These are phyloP conservation scores for Pseudogymnoascus sp. DNA, from an alignment of 2,329 filamentous ascomycete genomes.

Conservation along the genomic window DNA sequence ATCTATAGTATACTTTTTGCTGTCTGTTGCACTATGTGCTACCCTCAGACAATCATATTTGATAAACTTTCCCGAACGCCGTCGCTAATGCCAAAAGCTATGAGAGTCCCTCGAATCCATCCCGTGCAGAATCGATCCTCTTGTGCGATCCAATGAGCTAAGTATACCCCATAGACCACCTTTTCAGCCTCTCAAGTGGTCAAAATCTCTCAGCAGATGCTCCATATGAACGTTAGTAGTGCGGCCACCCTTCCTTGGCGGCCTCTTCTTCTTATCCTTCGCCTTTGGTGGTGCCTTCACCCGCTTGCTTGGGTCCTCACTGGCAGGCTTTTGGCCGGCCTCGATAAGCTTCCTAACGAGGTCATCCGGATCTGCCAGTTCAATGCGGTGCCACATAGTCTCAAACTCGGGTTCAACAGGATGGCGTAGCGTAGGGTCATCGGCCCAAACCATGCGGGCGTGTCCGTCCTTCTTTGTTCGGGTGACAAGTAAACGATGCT, in stretches of 20 bases:
- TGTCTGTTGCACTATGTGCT: background rate
- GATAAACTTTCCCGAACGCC: background rate
- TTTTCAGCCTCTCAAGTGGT: conserved; percentile 25
- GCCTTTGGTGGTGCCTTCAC: conserved; percentile 30
- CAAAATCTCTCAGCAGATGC: conserved; percentile 30
- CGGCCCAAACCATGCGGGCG: conserved; percentile 79
- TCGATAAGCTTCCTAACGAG: conserved; percentile 36
- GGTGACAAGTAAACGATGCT: conserved; percentile 76
- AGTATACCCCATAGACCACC: background rate
- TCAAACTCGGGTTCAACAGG: conserved; percentile 77
- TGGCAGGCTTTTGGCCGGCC: conserved; percentile 33
- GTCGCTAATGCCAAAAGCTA: conserved; percentile 6
- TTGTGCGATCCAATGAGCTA: background rate
- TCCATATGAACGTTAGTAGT: conserved; percentile 33
- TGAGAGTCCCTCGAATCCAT: background rate
- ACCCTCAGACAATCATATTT: background rate
- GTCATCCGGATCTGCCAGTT: conserved; percentile 53
- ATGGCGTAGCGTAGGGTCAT: conserved; percentile 73
- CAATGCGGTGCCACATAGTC: conserved; percentile 73
- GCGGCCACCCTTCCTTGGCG: conserved; percentile 30
- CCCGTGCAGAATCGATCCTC: background rate
- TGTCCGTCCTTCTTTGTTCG: conserved; percentile 89
- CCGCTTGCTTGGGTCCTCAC: conserved; percentile 33
- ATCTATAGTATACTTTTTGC: background rate
- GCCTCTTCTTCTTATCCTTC: conserved; percentile 35